Percentiles rank a stretch among this genome's conserved stretches.
Conservation (phyloP, 1,284 basidiomycete genomes). For the Ceratobasidium theobromae region DNA sequence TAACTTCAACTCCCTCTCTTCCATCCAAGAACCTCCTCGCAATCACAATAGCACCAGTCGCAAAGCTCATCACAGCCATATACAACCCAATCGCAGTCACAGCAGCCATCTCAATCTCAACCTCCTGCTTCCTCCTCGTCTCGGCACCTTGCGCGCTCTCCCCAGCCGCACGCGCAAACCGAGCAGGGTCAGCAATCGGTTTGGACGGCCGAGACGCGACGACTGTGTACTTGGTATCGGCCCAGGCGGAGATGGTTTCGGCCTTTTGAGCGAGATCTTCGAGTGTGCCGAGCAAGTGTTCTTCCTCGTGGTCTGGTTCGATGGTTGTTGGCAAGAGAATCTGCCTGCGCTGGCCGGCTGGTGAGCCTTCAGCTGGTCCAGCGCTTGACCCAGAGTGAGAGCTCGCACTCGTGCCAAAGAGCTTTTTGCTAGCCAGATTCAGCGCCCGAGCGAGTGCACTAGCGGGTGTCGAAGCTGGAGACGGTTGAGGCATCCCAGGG, state of each 20-base stretch:
- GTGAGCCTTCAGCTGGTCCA: slow-evolving; percentile 33
- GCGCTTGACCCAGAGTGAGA: slow-evolving; percentile 33
- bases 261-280: slow-evolving; percentile 96
- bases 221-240: slow-evolving; percentile 86
- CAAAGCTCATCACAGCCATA: slow-evolving; percentile 89
- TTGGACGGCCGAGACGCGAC: slow-evolving; percentile 76
- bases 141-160: slow-evolving; percentile 69
- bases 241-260: slow-evolving; percentile 88
- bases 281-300: slow-evolving; percentile 69
- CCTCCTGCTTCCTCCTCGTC: slow-evolving; percentile 63
- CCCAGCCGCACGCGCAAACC: slow-evolving; percentile 67
- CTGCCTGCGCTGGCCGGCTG: slow-evolving; percentile 35
- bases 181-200: slow-evolving; percentile 69
- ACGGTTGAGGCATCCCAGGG: slow-evolving; percentile 6
- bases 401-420: slow-evolving; percentile 60
- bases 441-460: slow-evolving; percentile 85
- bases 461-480: slow-evolving; percentile 44
- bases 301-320: slow-evolving; percentile 74
- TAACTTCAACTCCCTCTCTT: slow-evolving; percentile 63
- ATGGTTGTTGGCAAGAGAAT: slow-evolving; percentile 29
- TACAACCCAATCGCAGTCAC: slow-evolving; percentile 87
- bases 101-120: slow-evolving; percentile 65
- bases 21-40: slow-evolving; percentile 51
- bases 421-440: slow-evolving; percentile 84
- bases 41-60: slow-evolving; percentile 60